Conservation (phyloP, 192 early-diverging fungal genomes). For the Dissophora globulifera region DNA sequence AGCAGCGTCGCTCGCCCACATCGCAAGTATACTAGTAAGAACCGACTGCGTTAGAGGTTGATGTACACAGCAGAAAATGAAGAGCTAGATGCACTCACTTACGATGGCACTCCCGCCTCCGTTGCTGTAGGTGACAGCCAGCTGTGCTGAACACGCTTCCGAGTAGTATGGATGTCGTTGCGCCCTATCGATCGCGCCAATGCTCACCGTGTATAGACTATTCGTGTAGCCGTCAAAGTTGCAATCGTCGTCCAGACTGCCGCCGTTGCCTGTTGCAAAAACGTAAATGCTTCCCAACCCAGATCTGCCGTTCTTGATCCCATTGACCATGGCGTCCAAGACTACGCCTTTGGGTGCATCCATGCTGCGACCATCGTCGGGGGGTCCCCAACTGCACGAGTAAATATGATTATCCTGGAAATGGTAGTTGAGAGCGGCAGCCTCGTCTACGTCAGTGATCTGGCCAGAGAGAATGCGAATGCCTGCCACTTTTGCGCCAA, state of each 20-base stretch:
- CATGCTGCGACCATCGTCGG: constrained; percentile 85
- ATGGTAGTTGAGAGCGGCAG: constrained; percentile 87
- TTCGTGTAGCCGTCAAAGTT: constrained; percentile 98
- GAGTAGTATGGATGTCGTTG: constrained; percentile 86
- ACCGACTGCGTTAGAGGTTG: no score
- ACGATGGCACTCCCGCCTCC: constrained; percentile 83
- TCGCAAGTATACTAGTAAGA: constrained; percentile 86
- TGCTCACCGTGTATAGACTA: constrained; percentile 93
- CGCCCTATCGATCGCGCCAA: constrained; percentile 84
- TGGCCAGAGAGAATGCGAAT: constrained; percentile 89
- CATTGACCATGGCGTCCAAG: constrained; percentile 86
- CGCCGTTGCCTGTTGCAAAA: constrained; percentile 96
- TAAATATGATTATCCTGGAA: constrained; percentile 94
- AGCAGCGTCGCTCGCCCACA: constrained; percentile 78
- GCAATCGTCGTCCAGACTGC: constrained; percentile 82
- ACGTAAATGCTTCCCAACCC: constrained; percentile 91
- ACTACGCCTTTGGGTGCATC: constrained; percentile 88
- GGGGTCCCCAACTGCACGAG: constrained; percentile 96
- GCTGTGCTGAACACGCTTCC: constrained; percentile 88
- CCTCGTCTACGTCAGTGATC: constrained; percentile 93
- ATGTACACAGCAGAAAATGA: background rate
- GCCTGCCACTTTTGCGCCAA: constrained; percentile 82
- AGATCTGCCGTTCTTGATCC: constrained; percentile 84
- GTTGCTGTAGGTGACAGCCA: constrained; percentile 91
- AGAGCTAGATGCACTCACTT: no score